phyloP scores from a whole-genome alignment of 2,329 filamentous ascomycete species.

The Talaromyces pinophilus region DNA sequence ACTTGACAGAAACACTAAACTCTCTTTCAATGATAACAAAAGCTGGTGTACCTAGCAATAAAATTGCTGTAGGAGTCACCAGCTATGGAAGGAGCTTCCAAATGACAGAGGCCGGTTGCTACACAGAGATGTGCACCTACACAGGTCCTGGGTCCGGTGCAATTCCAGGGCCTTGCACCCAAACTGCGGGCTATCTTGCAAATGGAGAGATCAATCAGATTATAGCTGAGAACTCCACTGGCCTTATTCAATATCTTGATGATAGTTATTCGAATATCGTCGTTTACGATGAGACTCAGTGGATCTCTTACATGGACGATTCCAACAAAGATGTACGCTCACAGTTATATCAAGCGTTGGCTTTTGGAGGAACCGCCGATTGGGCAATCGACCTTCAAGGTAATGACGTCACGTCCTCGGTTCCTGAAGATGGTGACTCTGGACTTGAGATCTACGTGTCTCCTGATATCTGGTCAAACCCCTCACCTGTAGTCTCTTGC shows the following conservation, averaged over 20 bases:
- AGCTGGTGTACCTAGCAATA: slow-evolving; percentile 37
- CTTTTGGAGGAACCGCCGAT: not conserved
- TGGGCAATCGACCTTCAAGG: not conserved
- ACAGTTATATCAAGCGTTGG: not conserved
- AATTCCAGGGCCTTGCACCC: slow-evolving; percentile 38
- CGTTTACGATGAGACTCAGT: not conserved
- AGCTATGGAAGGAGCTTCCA: slow-evolving; percentile 33
- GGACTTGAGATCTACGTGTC: too few species aligned
- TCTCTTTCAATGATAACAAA: slow-evolving; percentile 40
- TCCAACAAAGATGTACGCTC: not conserved
- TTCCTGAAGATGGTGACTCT: too few species aligned
- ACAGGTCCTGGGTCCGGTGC: not conserved
- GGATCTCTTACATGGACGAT: slow-evolving; percentile 2
- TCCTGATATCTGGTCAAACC: too few species aligned
- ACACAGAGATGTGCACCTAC: not conserved
- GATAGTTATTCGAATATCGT: not conserved
- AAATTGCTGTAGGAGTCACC: slow-evolving; percentile 36
- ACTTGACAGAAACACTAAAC: slow-evolving; percentile 39
- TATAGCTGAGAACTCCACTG: not conserved
- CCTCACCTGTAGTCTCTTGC: too few species aligned
- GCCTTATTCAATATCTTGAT: not conserved
- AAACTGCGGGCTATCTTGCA: slow-evolving; percentile 39
- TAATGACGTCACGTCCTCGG: too few species aligned
- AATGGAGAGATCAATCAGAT: slow-evolving; percentile 1
- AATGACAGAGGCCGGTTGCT: not conserved